Conservation (phyloP, 2,329 filamentous ascomycete species). For the Aureobasidium uvarum region DNA sequence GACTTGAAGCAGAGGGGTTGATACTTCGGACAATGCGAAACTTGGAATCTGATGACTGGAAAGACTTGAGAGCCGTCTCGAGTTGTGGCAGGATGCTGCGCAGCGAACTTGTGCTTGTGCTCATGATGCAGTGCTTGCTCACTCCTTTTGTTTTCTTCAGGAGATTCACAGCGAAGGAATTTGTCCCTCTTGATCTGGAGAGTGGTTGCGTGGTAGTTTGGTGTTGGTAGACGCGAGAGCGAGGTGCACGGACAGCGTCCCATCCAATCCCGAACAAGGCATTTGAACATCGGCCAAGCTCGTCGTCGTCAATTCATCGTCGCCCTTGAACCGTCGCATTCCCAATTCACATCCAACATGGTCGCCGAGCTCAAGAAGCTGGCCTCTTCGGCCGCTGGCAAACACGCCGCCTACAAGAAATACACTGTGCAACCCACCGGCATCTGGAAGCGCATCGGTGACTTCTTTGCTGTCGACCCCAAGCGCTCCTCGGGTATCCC, state of each 20-base stretch:
- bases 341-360: constrained; percentile 24
- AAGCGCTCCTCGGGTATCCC: constrained; percentile 89
- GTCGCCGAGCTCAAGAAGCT: constrained; percentile 29
- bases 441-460: constrained; percentile 81
- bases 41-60: constrained; percentile 42
- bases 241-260: constrained; percentile 3
- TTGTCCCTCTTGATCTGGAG: neutral
- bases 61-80: constrained; percentile 44
- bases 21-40: constrained; percentile 42
- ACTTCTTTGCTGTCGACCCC: constrained; percentile 74
- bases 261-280: constrained; percentile 19
- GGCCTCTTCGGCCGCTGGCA: constrained; percentile 30
- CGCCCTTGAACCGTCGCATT: constrained; percentile 6
- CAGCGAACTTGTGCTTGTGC: constrained; percentile 15
- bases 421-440: constrained; percentile 89
- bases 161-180: neutral
- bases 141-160: neutral
- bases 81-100: constrained; percentile 42
- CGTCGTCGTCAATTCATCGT: constrained; percentile 15
- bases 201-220: constrained; percentile 21
- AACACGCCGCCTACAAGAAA: constrained; percentile 62
- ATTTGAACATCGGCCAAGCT: constrained; percentile 19
- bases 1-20: constrained; percentile 28
- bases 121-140: constrained; percentile 3
- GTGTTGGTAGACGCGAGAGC: constrained; percentile 1